Evolutionary conservation across 2,329 filamentous ascomycete species (phyloP).

Genomic region (Pseudopithomyces chartarum): DNA sequence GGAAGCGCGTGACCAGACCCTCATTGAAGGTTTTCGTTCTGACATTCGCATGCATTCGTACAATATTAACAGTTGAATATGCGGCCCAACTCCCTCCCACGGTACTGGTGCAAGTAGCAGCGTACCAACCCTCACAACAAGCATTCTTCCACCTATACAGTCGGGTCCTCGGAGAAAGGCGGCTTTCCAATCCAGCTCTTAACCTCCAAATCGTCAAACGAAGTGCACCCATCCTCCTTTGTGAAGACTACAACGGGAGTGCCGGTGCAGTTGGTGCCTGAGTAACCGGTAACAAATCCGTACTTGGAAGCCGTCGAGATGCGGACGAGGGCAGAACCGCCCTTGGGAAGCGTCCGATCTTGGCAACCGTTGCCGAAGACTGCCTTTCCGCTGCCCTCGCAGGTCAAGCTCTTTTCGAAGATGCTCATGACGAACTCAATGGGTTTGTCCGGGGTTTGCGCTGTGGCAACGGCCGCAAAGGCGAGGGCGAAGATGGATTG

Average conservation of each 20-base stretch:
- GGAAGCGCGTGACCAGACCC: no score
- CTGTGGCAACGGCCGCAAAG: constrained; percentile 1
- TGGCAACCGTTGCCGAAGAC: not conserved
- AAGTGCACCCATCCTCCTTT: constrained; percentile 1
- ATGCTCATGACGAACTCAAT: constrained; percentile 5
- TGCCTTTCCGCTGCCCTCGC: not conserved
- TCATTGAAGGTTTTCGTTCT: no score
- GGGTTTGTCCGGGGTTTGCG: not conserved
- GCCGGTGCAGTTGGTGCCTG: not conserved
- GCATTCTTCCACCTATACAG: not conserved
- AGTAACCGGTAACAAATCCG: constrained; percentile 1
- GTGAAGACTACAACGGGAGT: constrained; percentile 1
- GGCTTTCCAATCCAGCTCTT: constrained; percentile 3
- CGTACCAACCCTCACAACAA: not conserved
- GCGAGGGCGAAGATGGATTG: constrained; percentile 4
- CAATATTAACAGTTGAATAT: no score
- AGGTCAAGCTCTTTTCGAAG: constrained; percentile 1
- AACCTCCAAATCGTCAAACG: not conserved
- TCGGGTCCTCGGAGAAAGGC: constrained; percentile 1
- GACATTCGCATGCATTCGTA: no score
- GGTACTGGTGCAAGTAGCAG: no score
- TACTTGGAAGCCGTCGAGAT: not conserved
- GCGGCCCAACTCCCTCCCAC: no score
- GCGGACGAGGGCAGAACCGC: constrained; percentile 5
- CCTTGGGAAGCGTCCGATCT: not conserved